phyloP scores from a whole-genome alignment of 2,329 filamentous ascomycete species.

The Fusarium camptoceras region DNA sequence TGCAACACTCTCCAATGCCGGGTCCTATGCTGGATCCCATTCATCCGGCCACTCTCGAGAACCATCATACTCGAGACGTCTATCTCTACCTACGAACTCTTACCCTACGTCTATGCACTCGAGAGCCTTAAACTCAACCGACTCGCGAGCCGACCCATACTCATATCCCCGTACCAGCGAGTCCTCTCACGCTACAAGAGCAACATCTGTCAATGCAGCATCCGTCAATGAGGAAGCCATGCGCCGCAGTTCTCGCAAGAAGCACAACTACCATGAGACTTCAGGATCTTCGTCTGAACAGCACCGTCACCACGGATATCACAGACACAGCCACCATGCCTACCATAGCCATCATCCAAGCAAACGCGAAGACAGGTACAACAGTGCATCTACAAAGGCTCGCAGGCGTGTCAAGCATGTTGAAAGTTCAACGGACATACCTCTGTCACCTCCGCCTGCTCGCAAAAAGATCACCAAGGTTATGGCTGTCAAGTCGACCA shows the following conservation, averaged over 20 bases:
- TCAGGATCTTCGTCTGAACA: constrained; percentile 8
- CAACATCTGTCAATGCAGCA: constrained; percentile 6
- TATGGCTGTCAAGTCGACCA: constrained; percentile 17
- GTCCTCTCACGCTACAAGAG: constrained; percentile 23
- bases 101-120: constrained; percentile 4
- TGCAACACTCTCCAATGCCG: background rate
- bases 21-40: background rate
- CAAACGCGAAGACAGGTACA: background rate
- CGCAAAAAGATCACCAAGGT: constrained; percentile 17
- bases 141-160: constrained; percentile 2
- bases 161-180: constrained; percentile 17
- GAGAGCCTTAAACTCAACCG: constrained; percentile 9
- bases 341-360: constrained; percentile 4
- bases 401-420: background rate
- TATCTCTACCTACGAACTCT: background rate
- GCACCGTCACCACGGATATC: background rate
- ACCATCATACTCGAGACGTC: background rate
- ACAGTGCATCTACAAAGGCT: background rate
- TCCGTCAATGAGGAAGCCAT: constrained; percentile 24
- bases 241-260: background rate
- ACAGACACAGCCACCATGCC: constrained; percentile 8
- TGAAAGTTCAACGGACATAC: background rate
- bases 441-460: background rate
- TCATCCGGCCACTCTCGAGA: constrained; percentile 10
- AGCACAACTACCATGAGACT: background rate